phyloP scores from a whole-genome alignment of 257 asterid genomes.

The Craterostigma plantagineum region DNA sequence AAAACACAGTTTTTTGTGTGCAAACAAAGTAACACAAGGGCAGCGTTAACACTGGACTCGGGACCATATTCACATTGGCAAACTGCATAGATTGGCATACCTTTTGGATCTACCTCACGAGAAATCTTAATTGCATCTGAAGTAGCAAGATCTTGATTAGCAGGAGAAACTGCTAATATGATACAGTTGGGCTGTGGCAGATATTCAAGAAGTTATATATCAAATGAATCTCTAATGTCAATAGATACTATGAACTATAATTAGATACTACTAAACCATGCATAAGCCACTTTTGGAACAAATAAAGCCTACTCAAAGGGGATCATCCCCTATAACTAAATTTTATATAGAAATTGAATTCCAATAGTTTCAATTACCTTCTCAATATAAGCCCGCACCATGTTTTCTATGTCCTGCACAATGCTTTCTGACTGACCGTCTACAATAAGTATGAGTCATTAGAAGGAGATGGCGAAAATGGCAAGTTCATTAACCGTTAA shows the following conservation, averaged over 20 bases:
- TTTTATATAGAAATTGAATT: too few species aligned
- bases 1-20: background rate
- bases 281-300: too few species aligned
- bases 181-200: constrained; percentile 75
- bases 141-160: constrained; percentile 92
- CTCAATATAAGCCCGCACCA: constrained; percentile 89
- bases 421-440: constrained; percentile 95
- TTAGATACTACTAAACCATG: too few species aligned
- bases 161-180: constrained; percentile 84
- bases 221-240: background rate
- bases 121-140: constrained; percentile 88
- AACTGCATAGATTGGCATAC: constrained; percentile 12
- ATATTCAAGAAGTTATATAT: constrained; percentile 6
- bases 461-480: background rate
- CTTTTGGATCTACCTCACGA: constrained; percentile 85
- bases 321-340: too few species aligned
- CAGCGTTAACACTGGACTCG: background rate
- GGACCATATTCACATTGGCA: too few species aligned
- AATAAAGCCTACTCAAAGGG: too few species aligned
- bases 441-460: constrained; percentile 9
- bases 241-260: background rate
- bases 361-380: constrained; percentile 32
- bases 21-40: background rate
- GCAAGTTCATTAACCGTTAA: constrained; percentile 4
- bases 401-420: constrained; percentile 79